These are phyloP conservation scores for Penstemon davidsonii DNA, from an alignment of 257 asterid genomes.

Conservation along the genomic window DNA sequence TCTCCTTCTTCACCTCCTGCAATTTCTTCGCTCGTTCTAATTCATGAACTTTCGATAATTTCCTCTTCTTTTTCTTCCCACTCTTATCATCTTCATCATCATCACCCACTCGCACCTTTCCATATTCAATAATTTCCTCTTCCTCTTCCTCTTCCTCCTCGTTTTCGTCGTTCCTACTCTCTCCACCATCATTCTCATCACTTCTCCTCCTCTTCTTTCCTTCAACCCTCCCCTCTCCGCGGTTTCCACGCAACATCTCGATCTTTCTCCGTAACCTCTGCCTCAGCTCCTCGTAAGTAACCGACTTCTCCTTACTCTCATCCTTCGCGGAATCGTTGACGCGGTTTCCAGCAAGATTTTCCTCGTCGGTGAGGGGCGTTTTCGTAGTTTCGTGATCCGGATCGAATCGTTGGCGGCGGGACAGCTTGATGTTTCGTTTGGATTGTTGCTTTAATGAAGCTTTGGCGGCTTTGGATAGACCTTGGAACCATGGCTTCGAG, in stretches of 20 bases:
- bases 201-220: constrained; percentile 33
- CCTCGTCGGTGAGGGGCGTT: constrained; percentile 5
- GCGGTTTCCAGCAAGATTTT: constrained; percentile 19
- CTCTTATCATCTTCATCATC: constrained; percentile 43
- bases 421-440: constrained; percentile 53
- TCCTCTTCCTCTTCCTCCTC: constrained; percentile 29
- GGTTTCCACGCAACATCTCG: constrained; percentile 64
- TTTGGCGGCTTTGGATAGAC: constrained; percentile 77
- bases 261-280: constrained; percentile 61
- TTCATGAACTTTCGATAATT: constrained; percentile 58
- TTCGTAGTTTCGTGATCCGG: constrained; percentile 57
- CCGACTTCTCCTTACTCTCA: constrained; percentile 39
- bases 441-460: constrained; percentile 71
- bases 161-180: constrained; percentile 40
- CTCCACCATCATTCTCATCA: constrained; percentile 22
- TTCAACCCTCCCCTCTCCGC: constrained; percentile 48
- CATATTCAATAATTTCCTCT: constrained; percentile 68
- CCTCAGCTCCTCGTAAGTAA: constrained; percentile 76
- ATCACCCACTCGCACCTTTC: constrained; percentile 70
- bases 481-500: constrained; percentile 72
- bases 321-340: constrained; percentile 24
- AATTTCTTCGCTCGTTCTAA: constrained; percentile 58
- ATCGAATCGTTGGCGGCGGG: constrained; percentile 83
- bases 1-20: constrained; percentile 66
- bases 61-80: constrained; percentile 57